Evolutionary conservation across 1,139 yeast species (phyloP).

Genomic region (Taphrina betulina): DNA sequence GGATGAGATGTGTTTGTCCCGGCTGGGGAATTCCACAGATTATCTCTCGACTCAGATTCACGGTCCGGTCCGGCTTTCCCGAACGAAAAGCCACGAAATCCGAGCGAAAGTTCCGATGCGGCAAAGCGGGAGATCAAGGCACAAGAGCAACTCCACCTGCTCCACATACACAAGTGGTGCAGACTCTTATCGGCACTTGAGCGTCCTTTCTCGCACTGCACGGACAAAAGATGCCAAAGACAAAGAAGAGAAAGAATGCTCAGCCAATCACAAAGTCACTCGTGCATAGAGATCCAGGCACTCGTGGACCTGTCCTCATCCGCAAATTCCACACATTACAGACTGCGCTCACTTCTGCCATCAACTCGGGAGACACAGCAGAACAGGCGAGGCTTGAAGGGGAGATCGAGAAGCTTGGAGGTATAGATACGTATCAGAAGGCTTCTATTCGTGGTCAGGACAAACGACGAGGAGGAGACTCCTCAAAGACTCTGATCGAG

Average conservation of each 20-base stretch:
- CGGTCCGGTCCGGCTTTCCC: too few species aligned
- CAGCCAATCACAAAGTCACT: background rate
- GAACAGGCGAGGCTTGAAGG: conserved; percentile 57
- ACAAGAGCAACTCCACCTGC: too few species aligned
- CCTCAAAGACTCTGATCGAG: conserved; percentile 67
- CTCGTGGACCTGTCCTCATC: conserved; percentile 39
- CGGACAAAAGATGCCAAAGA: conserved; percentile 27
- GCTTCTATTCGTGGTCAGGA: conserved; percentile 88
- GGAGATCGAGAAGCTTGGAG: conserved; percentile 64
- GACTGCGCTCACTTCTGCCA: conserved; percentile 40
- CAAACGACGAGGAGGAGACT: conserved; percentile 79
- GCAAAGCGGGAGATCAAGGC: too few species aligned
- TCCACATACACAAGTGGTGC: too few species aligned
- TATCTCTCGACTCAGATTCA: too few species aligned
- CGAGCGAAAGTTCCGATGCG: too few species aligned
- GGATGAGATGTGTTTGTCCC: background rate
- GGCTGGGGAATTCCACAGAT: background rate
- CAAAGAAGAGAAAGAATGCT: conserved; percentile 4
- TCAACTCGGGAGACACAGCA: background rate
- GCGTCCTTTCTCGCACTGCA: too few species aligned
- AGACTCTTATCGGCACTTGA: too few species aligned
- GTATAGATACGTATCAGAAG: conserved; percentile 60
- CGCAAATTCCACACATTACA: conserved; percentile 45
- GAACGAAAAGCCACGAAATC: too few species aligned
- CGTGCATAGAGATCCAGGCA: background rate